Evolutionary conservation across 768 basidiomycete genomes (phyloP), one percentile per base, ranked within the genome.

Genomic region (Trametes cingulata): DNA sequence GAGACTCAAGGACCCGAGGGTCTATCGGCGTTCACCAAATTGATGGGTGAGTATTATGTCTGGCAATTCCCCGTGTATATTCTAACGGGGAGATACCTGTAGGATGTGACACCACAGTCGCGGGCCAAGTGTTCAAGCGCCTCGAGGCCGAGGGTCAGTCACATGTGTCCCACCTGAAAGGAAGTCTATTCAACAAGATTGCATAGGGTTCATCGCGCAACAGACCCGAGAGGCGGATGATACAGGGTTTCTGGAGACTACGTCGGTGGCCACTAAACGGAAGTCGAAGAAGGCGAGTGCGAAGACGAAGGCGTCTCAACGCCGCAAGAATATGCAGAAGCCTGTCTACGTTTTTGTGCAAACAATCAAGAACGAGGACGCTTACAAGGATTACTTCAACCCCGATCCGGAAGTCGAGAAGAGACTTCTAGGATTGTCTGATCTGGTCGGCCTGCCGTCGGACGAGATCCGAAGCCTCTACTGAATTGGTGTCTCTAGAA

Each of bases 351-450:
- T 78, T 13, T 90, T 91, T 71, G 80, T 87, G 56, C 73, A 69
- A 39, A 70, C 77, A 10, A 78, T 79, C 37, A 75, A 78, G 48
- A 71, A 72, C 42, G 77, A 77, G 10, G 60, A 74, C 43, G 77
- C 73, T 54, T 92, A 90, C 69, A 67, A 73, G 36, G 82, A 91
- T 66, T 90, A 91, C 67, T 93, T 93, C 73, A 77, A 83, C 58
- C 84, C 87, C 36, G 78, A 82, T 57, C 76, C 76, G 8, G 76
- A 80, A 24, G 79, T 83, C 37, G 89, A 91, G 73, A 82, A 75
- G 65, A 78, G 77, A 25, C 70, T 90, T 53, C 71, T 91, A 40
- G 86, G 84, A n/a, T 66, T 91, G 29, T 73, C 78, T 39, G 78
- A 85, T 67, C 67, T 81, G 77, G 88, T 87, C 41, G 33, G 81